phyloP scores from a whole-genome alignment of 768 basidiomycete genomes.

The Hygrophorus russula region DNA sequence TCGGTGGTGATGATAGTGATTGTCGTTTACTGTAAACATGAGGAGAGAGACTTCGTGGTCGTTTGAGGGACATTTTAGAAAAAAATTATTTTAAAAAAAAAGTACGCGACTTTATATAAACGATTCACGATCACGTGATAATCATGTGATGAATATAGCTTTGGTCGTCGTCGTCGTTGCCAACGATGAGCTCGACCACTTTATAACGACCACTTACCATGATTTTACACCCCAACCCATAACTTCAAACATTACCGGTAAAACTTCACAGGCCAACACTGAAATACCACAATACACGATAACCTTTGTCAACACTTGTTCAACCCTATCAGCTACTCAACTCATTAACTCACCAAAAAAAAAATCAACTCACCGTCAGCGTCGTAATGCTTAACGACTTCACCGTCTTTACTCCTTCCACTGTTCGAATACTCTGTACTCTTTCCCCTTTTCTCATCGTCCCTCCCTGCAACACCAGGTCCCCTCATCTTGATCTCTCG shows the following conservation, averaged over 20 bases:
- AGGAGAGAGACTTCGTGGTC: no score
- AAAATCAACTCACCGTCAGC: constrained; percentile 59
- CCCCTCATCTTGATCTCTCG: constrained; percentile 2
- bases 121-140: no score
- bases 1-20: background rate
- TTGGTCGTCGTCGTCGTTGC: no score
- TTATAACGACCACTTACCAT: constrained; percentile 10
- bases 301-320: constrained; percentile 77
- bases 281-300: constrained; percentile 87
- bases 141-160: no score
- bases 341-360: constrained; percentile 1
- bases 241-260: constrained; percentile 59
- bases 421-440: constrained; percentile 9
- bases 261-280: constrained; percentile 44
- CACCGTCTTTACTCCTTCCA: constrained; percentile 19
- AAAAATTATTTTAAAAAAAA: no score
- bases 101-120: no score
- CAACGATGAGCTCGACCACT: no score
- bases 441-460: constrained; percentile 5
- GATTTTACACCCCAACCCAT: constrained; percentile 56
- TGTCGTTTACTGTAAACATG: no score
- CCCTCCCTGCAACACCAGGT: constrained; percentile 14
- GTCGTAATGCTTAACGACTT: constrained; percentile 62
- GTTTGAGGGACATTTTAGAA: no score
- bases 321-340: constrained; percentile 1